A percentile compares a stretch with the other conserved stretches of the same genome.
phyloP scores from a whole-genome alignment of 371 early-diverging fungal genomes.

The Entomophthora muscae region DNA sequence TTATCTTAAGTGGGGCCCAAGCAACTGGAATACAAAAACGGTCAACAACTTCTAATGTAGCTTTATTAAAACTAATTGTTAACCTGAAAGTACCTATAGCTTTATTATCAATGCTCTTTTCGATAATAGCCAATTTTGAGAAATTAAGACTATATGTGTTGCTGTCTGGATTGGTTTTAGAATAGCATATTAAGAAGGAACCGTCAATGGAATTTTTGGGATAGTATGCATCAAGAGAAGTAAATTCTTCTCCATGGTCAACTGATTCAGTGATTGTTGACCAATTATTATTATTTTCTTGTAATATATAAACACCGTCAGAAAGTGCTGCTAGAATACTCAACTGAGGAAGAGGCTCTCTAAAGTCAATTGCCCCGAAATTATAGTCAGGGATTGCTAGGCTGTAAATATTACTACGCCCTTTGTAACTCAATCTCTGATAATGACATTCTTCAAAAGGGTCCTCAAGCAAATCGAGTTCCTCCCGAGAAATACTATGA shows the following conservation, averaged over 20 bases:
- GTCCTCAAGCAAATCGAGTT: neutral
- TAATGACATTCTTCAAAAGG: conserved; percentile 5
- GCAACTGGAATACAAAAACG: neutral
- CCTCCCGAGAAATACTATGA: too few species aligned
- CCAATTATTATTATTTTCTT: conserved; percentile 2
- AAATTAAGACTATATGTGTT: neutral
- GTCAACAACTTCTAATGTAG: conserved; percentile 3
- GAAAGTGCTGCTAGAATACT: conserved; percentile 5
- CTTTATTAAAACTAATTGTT: too few species aligned
- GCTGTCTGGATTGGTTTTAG: neutral
- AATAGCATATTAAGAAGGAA: conserved; percentile 7
- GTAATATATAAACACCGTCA: conserved; percentile 6
- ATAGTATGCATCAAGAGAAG: conserved; percentile 5
- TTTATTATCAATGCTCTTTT: neutral
- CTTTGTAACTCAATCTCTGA: neutral
- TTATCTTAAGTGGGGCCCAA: conserved; percentile 3
- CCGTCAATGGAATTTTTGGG: neutral
- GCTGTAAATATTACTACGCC: conserved; percentile 3
- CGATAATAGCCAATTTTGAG: neutral
- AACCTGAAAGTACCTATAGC: neutral
- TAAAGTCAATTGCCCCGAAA: neutral
- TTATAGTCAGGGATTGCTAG: conserved; percentile 6
- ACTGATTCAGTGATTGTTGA: conserved; percentile 1
- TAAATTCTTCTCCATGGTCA: conserved; percentile 2
- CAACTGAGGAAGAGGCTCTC: neutral